These are phyloP conservation scores for Pseudognaphalium luteoalbum DNA, from an alignment of 129 eudicot genomes.

Conservation along the genomic window DNA sequence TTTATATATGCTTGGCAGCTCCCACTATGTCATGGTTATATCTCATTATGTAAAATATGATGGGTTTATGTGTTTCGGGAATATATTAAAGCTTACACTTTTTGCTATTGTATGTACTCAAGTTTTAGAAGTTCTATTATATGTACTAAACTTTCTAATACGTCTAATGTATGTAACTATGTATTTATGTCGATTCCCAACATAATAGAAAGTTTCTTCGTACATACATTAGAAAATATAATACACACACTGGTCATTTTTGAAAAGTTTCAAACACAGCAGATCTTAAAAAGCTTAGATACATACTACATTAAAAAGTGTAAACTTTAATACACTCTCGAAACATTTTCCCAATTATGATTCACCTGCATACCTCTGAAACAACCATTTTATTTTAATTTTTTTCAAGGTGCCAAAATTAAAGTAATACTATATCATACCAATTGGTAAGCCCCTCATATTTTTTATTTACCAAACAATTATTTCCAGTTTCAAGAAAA, in stretches of 20 bases:
- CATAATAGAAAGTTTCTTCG: too few relatives aligned
- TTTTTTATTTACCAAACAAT: background rate
- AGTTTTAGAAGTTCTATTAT: too few relatives aligned
- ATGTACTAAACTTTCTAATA: background rate
- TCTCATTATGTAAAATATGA: background rate
- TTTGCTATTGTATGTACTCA: background rate
- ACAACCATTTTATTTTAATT: background rate
- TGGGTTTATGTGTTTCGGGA: background rate
- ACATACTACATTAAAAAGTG: background rate
- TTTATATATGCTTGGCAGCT: background rate
- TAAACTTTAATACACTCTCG: background rate
- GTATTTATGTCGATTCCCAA: too few relatives aligned
- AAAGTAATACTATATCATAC: background rate
- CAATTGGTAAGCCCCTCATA: background rate
- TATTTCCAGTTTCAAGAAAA: background rate
- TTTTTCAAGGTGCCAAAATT: background rate
- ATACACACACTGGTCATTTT: background rate
- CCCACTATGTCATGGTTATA: background rate
- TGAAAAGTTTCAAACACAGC: background rate
- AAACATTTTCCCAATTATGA: background rate
- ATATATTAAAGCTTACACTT: background rate
- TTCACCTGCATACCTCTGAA: background rate
- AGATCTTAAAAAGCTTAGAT: background rate
- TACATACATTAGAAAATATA: too few relatives aligned
- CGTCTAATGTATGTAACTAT: background rate